phyloP scores from a whole-genome alignment of 768 basidiomycete species.

The Sarcodon sp. region DNA sequence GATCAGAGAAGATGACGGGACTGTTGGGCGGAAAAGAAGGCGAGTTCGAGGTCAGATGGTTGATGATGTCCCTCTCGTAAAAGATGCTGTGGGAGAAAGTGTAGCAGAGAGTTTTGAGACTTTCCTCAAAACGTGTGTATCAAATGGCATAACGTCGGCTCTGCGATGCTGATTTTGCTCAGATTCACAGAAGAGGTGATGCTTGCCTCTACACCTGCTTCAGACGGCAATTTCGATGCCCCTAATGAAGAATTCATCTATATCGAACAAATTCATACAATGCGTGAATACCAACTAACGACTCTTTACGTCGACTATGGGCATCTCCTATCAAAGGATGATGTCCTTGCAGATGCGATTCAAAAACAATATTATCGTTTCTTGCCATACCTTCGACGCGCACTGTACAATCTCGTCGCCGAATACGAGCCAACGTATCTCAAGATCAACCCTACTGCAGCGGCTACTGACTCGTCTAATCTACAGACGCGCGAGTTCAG shows the following conservation, averaged over 20 bases:
- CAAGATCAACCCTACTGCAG: constrained; percentile 87
- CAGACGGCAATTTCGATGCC: constrained; percentile 48
- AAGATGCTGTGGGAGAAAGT: constrained; percentile 92
- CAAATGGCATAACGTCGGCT: not conserved
- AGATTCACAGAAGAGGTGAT: constrained; percentile 81
- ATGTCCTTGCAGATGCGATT: constrained; percentile 88
- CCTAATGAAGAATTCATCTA: constrained; percentile 63
- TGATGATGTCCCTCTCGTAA: constrained; percentile 74
- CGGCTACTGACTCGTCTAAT: constrained; percentile 75
- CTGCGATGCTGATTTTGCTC: constrained; percentile 6
- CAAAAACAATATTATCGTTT: constrained; percentile 95
- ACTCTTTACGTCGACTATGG: constrained; percentile 95
- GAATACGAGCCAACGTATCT: constrained; percentile 89
- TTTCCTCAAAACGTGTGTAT: constrained; percentile 78
- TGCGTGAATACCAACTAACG: constrained; percentile 90
- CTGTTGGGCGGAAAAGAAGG: constrained; percentile 19
- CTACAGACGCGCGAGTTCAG: constrained; percentile 89
- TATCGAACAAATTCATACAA: constrained; percentile 86
- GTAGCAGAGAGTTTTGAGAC: constrained; percentile 86
- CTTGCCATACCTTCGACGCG: constrained; percentile 85
- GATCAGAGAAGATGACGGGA: constrained; percentile 21
- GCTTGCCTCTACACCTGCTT: constrained; percentile 69
- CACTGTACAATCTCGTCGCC: constrained; percentile 80
- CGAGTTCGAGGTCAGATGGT: constrained; percentile 32
- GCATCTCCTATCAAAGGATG: constrained; percentile 82